Percentiles rank a stretch among this genome's conserved stretches.
Evolutionary conservation across 2,329 filamentous ascomycete species (phyloP).

Genomic region (Penicillium freii): DNA sequence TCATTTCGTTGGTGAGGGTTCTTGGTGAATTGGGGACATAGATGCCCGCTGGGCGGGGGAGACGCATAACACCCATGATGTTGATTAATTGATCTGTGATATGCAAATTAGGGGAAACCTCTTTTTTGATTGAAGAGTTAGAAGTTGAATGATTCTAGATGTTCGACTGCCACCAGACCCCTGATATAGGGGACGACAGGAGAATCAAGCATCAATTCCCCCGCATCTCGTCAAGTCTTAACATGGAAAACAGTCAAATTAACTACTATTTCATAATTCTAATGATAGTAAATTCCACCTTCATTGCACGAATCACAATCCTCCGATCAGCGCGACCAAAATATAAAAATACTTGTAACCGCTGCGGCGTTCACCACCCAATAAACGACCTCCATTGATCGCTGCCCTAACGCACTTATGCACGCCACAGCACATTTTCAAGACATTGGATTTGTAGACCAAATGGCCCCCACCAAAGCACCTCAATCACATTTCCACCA

Average conservation of each 20-base stretch:
- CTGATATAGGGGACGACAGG: conserved; percentile 20
- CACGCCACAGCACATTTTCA: conserved; percentile 16
- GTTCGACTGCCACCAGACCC: not conserved
- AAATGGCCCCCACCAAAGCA: not conserved
- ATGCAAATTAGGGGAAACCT: not conserved
- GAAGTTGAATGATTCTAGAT: not conserved
- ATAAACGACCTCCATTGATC: conserved; percentile 5
- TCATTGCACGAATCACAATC: conserved; percentile 13
- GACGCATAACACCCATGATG: conserved; percentile 37
- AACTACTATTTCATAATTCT: conserved; percentile 16
- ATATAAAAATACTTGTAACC: conserved; percentile 22
- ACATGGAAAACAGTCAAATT: conserved; percentile 16
- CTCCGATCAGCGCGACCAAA: conserved; percentile 12
- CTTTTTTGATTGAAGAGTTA: not conserved
- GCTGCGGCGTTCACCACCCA: conserved; percentile 23
- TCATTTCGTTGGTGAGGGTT: conserved; percentile 42
- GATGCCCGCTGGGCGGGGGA: conserved; percentile 37
- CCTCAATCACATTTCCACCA: conserved; percentile 9
- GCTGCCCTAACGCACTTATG: conserved; percentile 10
- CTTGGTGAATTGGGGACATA: conserved; percentile 37
- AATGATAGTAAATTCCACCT: conserved; percentile 20
- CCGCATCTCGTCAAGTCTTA: conserved; percentile 15
- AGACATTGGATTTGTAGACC: not conserved
- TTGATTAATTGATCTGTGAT: not conserved
- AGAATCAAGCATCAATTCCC: conserved; percentile 10